phyloP scores from a whole-genome alignment of 2,329 filamentous ascomycete genomes.

The Tolypocladium tropicale region DNA sequence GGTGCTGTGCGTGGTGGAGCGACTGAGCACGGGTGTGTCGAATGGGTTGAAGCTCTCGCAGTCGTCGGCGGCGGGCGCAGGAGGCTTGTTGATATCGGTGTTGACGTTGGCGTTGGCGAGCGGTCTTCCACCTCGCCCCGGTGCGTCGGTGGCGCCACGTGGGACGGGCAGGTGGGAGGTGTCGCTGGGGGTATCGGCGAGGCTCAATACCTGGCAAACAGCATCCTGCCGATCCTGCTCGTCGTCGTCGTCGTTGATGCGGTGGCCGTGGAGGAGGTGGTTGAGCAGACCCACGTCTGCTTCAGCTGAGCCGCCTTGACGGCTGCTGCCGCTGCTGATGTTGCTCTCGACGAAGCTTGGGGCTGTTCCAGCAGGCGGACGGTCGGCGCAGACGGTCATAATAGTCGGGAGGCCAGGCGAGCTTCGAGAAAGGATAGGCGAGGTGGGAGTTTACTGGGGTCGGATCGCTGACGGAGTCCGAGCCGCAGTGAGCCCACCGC shows the following conservation, averaged over 20 bases:
- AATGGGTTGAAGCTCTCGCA: not conserved
- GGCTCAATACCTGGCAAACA: slow-evolving; percentile 14
- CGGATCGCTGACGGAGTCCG: not conserved
- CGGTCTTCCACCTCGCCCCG: slow-evolving; percentile 3
- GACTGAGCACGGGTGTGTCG: slow-evolving; percentile 5
- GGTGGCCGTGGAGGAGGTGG: not conserved
- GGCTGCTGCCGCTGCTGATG: not conserved
- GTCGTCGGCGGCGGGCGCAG: slow-evolving; percentile 1
- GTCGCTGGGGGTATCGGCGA: slow-evolving; percentile 17
- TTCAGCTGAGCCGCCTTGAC: not conserved
- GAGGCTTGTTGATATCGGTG: not conserved
- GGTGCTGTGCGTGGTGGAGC: slow-evolving; percentile 2
- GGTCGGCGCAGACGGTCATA: slow-evolving; percentile 7
- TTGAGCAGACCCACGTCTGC: not conserved
- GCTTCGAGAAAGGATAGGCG: not conserved
- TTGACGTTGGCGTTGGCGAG: slow-evolving; percentile 4
- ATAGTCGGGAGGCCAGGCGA: slow-evolving; percentile 1
- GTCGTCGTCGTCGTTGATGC: not conserved
- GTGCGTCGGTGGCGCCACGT: slow-evolving; percentile 16
- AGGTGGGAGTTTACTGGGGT: not conserved
- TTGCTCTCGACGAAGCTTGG: not conserved
- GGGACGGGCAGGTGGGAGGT: slow-evolving; percentile 15
- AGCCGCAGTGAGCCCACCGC: not conserved
- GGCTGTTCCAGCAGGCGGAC: slow-evolving; percentile 5
- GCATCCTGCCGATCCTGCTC: slow-evolving; percentile 2